phyloP scores from a whole-genome alignment of 441 rosid species.

The Pelargonium hybrid region DNA sequence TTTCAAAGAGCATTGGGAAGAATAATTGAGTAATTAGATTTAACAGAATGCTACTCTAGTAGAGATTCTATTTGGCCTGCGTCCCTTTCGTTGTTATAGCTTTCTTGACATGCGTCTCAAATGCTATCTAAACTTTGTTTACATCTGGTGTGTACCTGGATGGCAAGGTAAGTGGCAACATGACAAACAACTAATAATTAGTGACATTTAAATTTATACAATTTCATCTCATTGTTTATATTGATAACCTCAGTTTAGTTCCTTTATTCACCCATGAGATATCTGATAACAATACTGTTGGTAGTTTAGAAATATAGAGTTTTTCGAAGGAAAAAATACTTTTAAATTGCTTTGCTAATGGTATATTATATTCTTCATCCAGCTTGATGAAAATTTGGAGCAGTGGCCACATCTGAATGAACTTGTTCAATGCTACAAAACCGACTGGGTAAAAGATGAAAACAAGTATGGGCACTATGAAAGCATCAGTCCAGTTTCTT shows the following conservation, averaged over 20 bases:
- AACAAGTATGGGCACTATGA: slow-evolving; percentile 90
- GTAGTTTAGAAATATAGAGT: not conserved
- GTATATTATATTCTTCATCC: slow-evolving; percentile 12
- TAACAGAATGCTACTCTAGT: no score
- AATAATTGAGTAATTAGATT: no score
- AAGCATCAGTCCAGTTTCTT: slow-evolving; percentile 41
- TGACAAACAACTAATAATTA: not conserved
- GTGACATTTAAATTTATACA: not conserved
- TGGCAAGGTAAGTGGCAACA: not conserved
- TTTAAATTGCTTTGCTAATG: not conserved
- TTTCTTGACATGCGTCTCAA: not conserved
- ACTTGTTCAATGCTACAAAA: slow-evolving; percentile 68
- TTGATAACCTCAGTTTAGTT: not conserved
- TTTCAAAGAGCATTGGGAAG: no score
- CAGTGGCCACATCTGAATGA: slow-evolving; percentile 97
- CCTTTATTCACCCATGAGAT: not conserved
- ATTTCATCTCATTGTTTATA: not conserved
- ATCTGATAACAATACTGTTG: not conserved
- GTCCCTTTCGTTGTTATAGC: not conserved
- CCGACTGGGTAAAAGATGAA: slow-evolving; percentile 95
- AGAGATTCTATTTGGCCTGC: no score
- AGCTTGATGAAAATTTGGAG: slow-evolving; percentile 87
- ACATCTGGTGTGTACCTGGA: not conserved
- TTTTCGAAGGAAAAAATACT: not conserved
- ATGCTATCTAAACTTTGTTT: not conserved